Evolutionary conservation across 2,329 filamentous ascomycete genomes (phyloP).

Genomic region (Scolecobasidium constrictum): DNA sequence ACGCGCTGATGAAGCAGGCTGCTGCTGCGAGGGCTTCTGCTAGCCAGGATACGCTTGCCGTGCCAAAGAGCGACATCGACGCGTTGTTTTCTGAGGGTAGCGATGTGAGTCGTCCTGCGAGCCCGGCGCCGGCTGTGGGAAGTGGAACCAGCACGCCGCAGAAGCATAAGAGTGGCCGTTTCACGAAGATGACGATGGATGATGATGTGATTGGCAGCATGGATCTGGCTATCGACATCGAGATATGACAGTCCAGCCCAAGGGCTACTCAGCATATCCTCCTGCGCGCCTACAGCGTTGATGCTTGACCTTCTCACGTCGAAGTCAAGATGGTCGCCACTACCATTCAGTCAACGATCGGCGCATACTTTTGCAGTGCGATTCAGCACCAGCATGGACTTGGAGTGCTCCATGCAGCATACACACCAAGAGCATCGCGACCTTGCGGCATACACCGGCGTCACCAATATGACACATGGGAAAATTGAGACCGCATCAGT

Average conservation of each 20-base stretch:
- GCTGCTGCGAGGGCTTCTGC: constrained; percentile 48
- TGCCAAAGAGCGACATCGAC: constrained; percentile 23
- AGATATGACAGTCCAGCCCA: constrained; percentile 49
- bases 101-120: constrained; percentile 34
- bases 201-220: constrained; percentile 86
- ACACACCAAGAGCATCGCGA: too few relatives aligned
- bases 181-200: constrained; percentile 68
- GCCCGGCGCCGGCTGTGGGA: constrained; percentile 24
- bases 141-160: constrained; percentile 36
- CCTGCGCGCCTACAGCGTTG: too few relatives aligned
- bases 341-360: too few relatives aligned
- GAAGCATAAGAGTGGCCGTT: constrained; percentile 45
- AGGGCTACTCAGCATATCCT: too few relatives aligned
- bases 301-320: too few relatives aligned
- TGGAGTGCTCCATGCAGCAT: too few relatives aligned
- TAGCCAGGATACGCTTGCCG: constrained; percentile 32
- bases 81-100: constrained; percentile 36
- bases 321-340: too few relatives aligned
- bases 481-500: too few relatives aligned
- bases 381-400: too few relatives aligned
- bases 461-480: too few relatives aligned
- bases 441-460: too few relatives aligned
- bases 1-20: constrained; percentile 43
- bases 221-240: constrained; percentile 86
- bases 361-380: too few relatives aligned